Evolutionary conservation across 495 filamentous ascomycete genomes (phyloP).

Genomic region (Talaromyces thailandensis): DNA sequence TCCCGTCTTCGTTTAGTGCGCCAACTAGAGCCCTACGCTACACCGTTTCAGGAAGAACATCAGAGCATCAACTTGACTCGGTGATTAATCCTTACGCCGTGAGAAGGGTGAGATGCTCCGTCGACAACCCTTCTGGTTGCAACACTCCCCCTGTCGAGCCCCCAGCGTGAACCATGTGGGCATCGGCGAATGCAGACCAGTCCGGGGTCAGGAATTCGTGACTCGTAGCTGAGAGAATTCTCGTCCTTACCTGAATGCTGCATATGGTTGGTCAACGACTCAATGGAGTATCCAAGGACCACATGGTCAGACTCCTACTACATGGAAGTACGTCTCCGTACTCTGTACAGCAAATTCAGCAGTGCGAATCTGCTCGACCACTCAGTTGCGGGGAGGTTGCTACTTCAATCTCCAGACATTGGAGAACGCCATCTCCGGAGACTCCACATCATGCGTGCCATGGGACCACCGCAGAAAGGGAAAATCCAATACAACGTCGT

Average conservation of each 20-base stretch:
- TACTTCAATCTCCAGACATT: not conserved
- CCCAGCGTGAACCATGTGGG: not conserved
- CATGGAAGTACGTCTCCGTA: not conserved
- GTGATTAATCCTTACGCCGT: not conserved
- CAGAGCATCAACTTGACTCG: not conserved
- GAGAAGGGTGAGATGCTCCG: not conserved
- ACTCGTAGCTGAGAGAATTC: not conserved
- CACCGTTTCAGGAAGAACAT: not conserved
- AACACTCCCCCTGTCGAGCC: not conserved
- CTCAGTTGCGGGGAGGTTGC: not conserved
- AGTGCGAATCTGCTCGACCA: not conserved
- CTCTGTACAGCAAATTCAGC: not conserved
- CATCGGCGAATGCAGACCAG: not conserved
- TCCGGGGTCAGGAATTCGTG: not conserved
- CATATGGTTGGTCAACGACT: not conserved
- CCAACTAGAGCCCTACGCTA: not conserved
- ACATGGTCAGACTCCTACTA: not conserved
- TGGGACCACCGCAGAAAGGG: not conserved
- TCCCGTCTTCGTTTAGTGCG: not conserved
- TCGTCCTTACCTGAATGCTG: not conserved
- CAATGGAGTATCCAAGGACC: not conserved
- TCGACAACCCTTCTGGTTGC: not conserved
- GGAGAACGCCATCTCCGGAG: not conserved
- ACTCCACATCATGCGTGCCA: not conserved
- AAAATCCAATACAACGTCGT: slow-evolving; percentile 4